phyloP scores from a whole-genome alignment of 2,329 filamentous ascomycete species.

The Phoma sp. region DNA sequence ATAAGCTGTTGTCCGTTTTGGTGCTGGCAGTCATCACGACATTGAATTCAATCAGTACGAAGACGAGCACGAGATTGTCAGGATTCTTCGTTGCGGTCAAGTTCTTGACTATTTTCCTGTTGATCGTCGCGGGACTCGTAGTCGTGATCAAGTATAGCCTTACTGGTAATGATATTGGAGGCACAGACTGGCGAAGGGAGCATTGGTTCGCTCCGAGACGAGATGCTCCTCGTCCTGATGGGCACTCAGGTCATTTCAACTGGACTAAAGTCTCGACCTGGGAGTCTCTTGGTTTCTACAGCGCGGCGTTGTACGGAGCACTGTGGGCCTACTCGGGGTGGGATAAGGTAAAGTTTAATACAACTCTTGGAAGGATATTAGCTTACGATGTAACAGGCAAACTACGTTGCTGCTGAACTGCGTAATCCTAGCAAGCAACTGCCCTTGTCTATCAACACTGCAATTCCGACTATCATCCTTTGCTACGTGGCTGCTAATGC shows the following conservation, averaged over 20 bases:
- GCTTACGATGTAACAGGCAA: conserved; percentile 32
- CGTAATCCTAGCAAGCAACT: conserved; percentile 50
- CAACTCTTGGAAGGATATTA: conserved; percentile 3
- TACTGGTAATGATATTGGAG: conserved; percentile 38
- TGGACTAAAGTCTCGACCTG: conserved; percentile 55
- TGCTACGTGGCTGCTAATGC: conserved; percentile 67
- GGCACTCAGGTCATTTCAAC: conserved; percentile 31
- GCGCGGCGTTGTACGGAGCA: conserved; percentile 58
- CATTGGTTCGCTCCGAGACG: conserved; percentile 40
- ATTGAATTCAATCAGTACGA: conserved; percentile 53
- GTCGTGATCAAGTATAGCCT: conserved; percentile 36
- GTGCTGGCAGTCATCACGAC: conserved; percentile 49
- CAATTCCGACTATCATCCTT: conserved; percentile 65
- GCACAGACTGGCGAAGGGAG: conserved; percentile 42
- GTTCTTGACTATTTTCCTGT: conserved; percentile 40
- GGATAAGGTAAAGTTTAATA: conserved; percentile 39
- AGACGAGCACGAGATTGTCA: conserved; percentile 48
- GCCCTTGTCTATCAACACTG: conserved; percentile 67
- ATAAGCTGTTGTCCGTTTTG: conserved; percentile 49
- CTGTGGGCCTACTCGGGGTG: conserved; percentile 47
- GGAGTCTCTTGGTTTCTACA: conserved; percentile 67
- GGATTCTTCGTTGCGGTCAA: conserved; percentile 50
- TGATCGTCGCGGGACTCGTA: conserved; percentile 45
- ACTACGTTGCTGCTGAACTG: conserved; percentile 48
- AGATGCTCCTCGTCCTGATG: conserved; percentile 37